phyloP scores from a whole-genome alignment of 2,329 filamentous ascomycete species.

The Ophiostoma ips region DNA sequence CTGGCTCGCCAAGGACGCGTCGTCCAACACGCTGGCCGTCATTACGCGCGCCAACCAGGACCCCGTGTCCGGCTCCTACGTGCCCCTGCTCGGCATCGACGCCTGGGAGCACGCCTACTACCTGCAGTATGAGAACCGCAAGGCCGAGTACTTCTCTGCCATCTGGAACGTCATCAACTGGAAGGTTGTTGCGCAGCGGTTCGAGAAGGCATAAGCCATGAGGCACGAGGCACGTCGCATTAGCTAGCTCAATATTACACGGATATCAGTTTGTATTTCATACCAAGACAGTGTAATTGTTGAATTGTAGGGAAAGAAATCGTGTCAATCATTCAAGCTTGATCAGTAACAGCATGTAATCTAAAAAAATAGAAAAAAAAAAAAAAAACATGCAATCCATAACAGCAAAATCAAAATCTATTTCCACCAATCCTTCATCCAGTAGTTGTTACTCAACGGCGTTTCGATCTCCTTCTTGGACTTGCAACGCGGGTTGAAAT shows the following conservation, averaged over 20 bases:
- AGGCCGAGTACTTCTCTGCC: conserved; percentile 87
- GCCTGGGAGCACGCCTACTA: conserved; percentile 97
- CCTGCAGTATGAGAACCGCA: conserved; percentile 91
- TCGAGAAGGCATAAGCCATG: conserved; percentile 23
- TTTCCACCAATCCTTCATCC: neutral
- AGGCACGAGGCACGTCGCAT: neutral
- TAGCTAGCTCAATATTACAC: too few species aligned
- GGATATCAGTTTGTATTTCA: too few species aligned
- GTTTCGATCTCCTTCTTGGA: neutral
- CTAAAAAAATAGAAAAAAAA: too few species aligned
- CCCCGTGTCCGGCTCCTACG: conserved; percentile 69
- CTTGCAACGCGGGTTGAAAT: conserved; percentile 12
- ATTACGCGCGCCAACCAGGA: conserved; percentile 77
- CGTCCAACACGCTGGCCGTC: conserved; percentile 45
- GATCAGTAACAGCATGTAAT: too few species aligned
- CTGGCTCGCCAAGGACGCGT: conserved; percentile 66
- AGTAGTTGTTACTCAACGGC: neutral
- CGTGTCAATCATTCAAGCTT: too few species aligned
- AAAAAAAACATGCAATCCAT: neutral
- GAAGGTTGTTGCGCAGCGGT: conserved; percentile 74
- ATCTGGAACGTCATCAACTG: conserved; percentile 96
- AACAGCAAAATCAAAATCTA: neutral
- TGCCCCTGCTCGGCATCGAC: conserved; percentile 77
- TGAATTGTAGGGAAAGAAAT: too few species aligned
- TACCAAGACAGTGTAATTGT: too few species aligned